phyloP scores from a whole-genome alignment of 1,284 basidiomycete species.

The Moniliella sp. region DNA sequence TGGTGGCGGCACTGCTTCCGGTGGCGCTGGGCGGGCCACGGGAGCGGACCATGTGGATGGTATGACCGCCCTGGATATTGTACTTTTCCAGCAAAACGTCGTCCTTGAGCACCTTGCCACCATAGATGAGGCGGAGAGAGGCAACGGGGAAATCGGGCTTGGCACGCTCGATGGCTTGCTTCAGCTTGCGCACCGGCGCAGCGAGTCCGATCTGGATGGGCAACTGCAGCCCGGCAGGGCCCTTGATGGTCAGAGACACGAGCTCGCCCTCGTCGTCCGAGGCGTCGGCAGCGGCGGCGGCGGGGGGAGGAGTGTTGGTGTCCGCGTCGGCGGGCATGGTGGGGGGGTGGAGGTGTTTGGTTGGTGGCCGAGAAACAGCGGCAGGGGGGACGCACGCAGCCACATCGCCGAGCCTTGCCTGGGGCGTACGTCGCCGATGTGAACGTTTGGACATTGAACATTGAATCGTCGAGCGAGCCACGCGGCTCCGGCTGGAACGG shows the following conservation, averaged over 20 bases:
- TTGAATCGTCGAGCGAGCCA: too few species aligned
- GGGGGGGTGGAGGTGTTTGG: too few species aligned
- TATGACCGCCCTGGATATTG: constrained; percentile 22
- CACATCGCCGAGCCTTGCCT: too few species aligned
- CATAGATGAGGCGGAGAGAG: constrained; percentile 25
- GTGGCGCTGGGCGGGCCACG: constrained; percentile 14
- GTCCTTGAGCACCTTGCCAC: constrained; percentile 30
- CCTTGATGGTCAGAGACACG: constrained; percentile 27
- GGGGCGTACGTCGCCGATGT: too few species aligned
- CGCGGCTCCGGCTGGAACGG: too few species aligned
- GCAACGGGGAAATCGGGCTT: constrained; percentile 25
- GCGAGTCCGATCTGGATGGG: constrained; percentile 12
- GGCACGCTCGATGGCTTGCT: constrained; percentile 18
- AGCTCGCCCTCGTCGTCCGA: constrained; percentile 7
- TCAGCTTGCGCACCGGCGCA: constrained; percentile 20
- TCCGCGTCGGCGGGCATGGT: too few species aligned
- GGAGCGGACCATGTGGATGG: constrained; percentile 27
- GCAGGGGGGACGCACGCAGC: too few species aligned
- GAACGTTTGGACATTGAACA: too few species aligned
- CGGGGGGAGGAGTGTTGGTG: too few species aligned
- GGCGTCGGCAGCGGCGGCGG: too few species aligned
- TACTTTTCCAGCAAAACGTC: constrained; percentile 17
- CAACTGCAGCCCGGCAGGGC: constrained; percentile 25
- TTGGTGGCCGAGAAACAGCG: too few species aligned
- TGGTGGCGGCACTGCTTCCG: constrained; percentile 1